phyloP scores from a whole-genome alignment of 805 yeast genomes.

The Kazachstania kunashirensis region DNA sequence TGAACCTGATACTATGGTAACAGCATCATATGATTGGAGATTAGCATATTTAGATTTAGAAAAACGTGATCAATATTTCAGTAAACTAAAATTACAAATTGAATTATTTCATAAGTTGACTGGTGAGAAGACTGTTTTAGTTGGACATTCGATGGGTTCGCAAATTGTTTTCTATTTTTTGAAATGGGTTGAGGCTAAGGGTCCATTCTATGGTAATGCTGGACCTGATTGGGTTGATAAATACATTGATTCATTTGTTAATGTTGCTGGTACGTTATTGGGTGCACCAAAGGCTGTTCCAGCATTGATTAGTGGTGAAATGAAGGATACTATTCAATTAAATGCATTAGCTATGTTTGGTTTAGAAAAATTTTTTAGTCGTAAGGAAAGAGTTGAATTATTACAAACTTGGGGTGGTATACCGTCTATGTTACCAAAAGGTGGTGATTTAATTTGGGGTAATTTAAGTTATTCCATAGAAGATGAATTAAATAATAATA shows the following conservation, averaged over 20 bases:
- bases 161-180: constrained; percentile 81
- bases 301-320: constrained; percentile 91
- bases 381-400: constrained; percentile 82
- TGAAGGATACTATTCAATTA: constrained; percentile 93
- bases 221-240: constrained; percentile 83
- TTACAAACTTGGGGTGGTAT: constrained; percentile 81
- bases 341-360: constrained; percentile 91
- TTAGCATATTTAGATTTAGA: constrained; percentile 83
- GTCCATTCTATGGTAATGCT: constrained; percentile 78
- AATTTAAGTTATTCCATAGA: constrained; percentile 68
- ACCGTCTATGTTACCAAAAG: constrained; percentile 93
- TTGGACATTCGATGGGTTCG: constrained; percentile 95
- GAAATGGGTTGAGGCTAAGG: constrained; percentile 94
- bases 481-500: constrained; percentile 23
- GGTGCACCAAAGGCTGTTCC: constrained; percentile 95
- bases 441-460: constrained; percentile 91
- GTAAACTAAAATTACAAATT: constrained; percentile 61
- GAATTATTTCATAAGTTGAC: constrained; percentile 46
- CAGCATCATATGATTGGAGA: constrained; percentile 96
- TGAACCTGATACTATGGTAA: constrained; percentile 79
- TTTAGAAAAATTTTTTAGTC: constrained; percentile 83
- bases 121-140: constrained; percentile 61
- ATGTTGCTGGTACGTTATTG: constrained; percentile 79
- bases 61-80: constrained; percentile 74
- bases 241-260: constrained; percentile 69